Conservation (phyloP, 1,284 basidiomycete species). For the Sporisorium scitamineum region DNA sequence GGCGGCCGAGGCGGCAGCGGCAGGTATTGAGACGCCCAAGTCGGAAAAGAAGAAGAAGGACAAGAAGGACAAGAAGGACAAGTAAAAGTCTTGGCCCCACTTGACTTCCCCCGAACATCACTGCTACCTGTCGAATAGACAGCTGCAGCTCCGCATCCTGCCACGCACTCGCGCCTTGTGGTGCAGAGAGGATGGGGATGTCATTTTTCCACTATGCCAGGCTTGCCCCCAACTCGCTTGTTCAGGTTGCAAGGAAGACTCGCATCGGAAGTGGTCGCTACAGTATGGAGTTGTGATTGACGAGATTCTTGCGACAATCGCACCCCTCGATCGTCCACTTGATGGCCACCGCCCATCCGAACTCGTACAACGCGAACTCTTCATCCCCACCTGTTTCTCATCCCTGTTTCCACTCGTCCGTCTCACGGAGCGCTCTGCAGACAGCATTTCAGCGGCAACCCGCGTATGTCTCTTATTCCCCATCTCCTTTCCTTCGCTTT, state of each 20-base stretch:
- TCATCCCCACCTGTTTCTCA: constrained; percentile 13
- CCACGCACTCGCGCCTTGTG: constrained; percentile 14
- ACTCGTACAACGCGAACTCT: not conserved
- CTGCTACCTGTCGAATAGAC: not conserved
- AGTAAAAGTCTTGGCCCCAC: constrained; percentile 12
- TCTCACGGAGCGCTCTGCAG: not conserved
- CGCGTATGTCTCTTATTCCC: constrained; percentile 26
- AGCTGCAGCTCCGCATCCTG: constrained; percentile 38
- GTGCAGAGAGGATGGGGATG: constrained; percentile 35
- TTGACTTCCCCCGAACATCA: not conserved
- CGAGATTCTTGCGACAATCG: constrained; percentile 5
- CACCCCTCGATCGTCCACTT: not conserved
- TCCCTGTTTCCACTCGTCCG: not conserved
- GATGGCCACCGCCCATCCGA: not conserved
- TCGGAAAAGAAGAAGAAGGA: constrained; percentile 63
- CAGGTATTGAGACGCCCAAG: constrained; percentile 50
- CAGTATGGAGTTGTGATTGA: not conserved
- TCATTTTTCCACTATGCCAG: constrained; percentile 10
- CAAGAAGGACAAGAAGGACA: constrained; percentile 63
- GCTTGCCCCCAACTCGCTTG: no score
- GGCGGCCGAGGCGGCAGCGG: constrained; percentile 56
- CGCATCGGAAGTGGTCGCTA: constrained; percentile 3
- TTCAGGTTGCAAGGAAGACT: constrained; percentile 25
- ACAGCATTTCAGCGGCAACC: constrained; percentile 51
- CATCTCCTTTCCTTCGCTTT: not conserved